Base-by-base conservation (phyloP, 2,329 filamentous ascomycete species). In the Colletotrichum theobromicola region DNA sequence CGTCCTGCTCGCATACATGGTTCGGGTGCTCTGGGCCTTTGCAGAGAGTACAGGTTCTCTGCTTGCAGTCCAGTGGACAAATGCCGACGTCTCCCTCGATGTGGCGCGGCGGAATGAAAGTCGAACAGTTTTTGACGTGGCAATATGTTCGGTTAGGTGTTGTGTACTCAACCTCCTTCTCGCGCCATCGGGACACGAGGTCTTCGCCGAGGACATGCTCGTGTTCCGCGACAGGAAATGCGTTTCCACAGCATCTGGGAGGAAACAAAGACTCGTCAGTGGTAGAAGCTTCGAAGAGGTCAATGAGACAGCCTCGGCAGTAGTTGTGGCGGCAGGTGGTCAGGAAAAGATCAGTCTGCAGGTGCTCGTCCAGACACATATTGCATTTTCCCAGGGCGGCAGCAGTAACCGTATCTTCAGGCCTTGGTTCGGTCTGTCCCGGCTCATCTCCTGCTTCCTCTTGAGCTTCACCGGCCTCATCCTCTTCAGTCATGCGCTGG, bases 21-120 rank as follows among this genome's bases (percentile, higher is more conserved):
- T n/a, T 10, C 4, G 37, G 37, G 1, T 42, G 37, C 18, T 8
- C 18, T 42, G 18, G 18, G 18, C 37, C 37, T 42, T 42, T 42
- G 18, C 37, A n/a, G 18, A n/a, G 37, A 42, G 37, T 6, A 5
- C 37, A 42, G n/a, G 4, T 42, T 8, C 37, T 42, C 0, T 42
- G 9, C 4, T n/a, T n/a, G n/a, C 2, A 42, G 37, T n/a, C 5
- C n/a, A 42, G 8, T 42, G 37, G 37, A 2, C 4, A 42, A 42
- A 0, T 1, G 6, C 37, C 4, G 4, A 42, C 37, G 37, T 42
- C 4, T 18, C 37, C 4, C 3, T n/a, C 6, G 9, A 42, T 42
- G 0, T 10, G 18, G 37, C 37, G 9, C 18, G 4, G 4, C 18
- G 37, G 37, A 42, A 42, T 42, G 16, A 10, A 42, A 9, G 0